Conservation (phyloP, 1,284 basidiomycete species). For the Volvariella surrecta region DNA sequence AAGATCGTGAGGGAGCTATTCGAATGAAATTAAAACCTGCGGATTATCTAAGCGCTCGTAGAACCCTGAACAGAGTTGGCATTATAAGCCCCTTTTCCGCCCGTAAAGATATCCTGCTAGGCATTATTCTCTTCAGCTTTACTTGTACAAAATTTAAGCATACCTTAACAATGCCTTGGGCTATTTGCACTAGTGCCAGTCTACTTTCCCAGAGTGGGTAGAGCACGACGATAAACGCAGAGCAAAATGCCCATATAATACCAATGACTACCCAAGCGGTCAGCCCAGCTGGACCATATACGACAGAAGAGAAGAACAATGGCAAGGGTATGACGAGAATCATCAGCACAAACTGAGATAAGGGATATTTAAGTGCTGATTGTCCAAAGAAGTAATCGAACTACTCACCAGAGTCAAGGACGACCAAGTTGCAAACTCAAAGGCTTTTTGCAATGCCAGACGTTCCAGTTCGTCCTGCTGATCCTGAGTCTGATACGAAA, state of each 20-base stretch:
- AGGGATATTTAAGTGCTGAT: too few species aligned
- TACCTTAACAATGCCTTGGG: constrained; percentile 55
- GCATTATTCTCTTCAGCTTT: not conserved
- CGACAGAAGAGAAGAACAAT: constrained; percentile 71
- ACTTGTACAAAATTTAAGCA: not conserved
- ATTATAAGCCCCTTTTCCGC: constrained; percentile 41
- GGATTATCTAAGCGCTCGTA: too few species aligned
- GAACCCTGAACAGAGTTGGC: not conserved
- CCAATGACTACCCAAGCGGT: constrained; percentile 74
- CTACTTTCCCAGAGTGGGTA: constrained; percentile 83
- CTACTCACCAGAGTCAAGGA: constrained; percentile 58
- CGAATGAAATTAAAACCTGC: too few species aligned
- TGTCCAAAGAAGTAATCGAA: not conserved
- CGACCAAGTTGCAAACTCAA: constrained; percentile 67
- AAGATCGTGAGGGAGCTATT: too few species aligned
- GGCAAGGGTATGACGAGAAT: constrained; percentile 75
- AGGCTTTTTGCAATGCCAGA: constrained; percentile 57
- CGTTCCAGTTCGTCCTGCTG: constrained; percentile 55
- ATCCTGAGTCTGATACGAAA: constrained; percentile 24
- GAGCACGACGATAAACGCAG: constrained; percentile 69
- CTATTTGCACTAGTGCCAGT: constrained; percentile 50
- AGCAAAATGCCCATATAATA: constrained; percentile 78
- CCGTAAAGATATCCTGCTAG: constrained; percentile 36
- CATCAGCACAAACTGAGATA: constrained; percentile 49
- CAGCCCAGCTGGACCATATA: constrained; percentile 63